Evolutionary conservation across 202 grass and related monocot genomes (phyloP).

Genomic region (Dendrocalamus latiflorus): DNA sequence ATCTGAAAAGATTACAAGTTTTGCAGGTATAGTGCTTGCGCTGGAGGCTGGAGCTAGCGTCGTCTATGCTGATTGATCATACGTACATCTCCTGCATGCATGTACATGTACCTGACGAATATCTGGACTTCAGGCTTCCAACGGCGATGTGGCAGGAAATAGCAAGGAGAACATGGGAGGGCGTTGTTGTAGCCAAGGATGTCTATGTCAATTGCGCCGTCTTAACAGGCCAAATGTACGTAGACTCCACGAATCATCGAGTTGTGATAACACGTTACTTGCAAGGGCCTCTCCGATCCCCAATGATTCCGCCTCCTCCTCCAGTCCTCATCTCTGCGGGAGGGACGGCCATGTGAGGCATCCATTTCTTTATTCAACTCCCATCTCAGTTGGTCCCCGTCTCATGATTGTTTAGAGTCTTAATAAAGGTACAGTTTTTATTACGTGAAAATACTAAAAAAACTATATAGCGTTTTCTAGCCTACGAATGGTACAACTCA

Average conservation of each 20-base stretch:
- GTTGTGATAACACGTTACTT: slow-evolving; percentile 27
- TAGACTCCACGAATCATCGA: slow-evolving; percentile 35
- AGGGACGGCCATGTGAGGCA: slow-evolving; percentile 45
- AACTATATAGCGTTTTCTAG: no score
- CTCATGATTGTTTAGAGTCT: slow-evolving; percentile 40
- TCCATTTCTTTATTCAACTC: no score
- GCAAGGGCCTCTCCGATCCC: slow-evolving; percentile 12
- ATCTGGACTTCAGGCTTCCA: no score
- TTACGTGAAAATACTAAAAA: no score
- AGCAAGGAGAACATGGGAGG: not conserved
- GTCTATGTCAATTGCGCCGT: slow-evolving; percentile 30
- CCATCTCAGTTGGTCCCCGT: slow-evolving; percentile 31
- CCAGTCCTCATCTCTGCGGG: slow-evolving; percentile 2
- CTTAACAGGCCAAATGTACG: slow-evolving; percentile 41
- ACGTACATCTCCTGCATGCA: not conserved
- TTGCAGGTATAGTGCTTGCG: not conserved
- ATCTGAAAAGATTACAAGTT: not conserved
- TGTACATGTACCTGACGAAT: not conserved
- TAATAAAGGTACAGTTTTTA: not conserved
- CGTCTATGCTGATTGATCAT: not conserved
- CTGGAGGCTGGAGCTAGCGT: not conserved
- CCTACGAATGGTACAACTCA: no score
- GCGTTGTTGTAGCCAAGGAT: not conserved
- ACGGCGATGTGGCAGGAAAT: not conserved
- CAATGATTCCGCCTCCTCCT: slow-evolving; percentile 3